These are phyloP conservation scores for Aspergillus steynii DNA, from an alignment of 495 filamentous ascomycete genomes.

Conservation along the genomic window DNA sequence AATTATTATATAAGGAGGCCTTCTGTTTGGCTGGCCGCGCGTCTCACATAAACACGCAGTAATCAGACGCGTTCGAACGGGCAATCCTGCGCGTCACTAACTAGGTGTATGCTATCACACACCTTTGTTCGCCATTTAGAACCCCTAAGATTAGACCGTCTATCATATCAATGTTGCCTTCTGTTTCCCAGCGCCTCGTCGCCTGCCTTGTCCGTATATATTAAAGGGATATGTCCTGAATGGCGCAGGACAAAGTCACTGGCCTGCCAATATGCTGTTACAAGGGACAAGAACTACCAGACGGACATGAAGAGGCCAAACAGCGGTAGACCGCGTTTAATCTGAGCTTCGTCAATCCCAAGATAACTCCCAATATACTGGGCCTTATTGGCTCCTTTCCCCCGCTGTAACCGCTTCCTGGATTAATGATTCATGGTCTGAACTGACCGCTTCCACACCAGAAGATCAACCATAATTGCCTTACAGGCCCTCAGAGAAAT, in stretches of 20 bases:
- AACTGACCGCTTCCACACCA: conserved; percentile 4
- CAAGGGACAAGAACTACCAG: too few relatives aligned
- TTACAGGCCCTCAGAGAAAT: not conserved
- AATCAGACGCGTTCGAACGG: conserved; percentile 5
- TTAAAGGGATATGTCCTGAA: conserved; percentile 6
- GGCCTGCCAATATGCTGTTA: too few relatives aligned
- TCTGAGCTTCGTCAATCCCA: not conserved
- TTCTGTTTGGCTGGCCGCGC: conserved; percentile 4
- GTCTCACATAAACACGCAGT: conserved; percentile 3
- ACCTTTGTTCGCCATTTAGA: conserved; percentile 2
- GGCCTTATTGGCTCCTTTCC: conserved; percentile 1
- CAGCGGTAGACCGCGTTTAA: conserved; percentile 1
- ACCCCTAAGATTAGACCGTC: conserved; percentile 3
- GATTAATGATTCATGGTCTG: conserved; percentile 3
- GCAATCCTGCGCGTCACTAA: conserved; percentile 9
- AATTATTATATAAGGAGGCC: conserved; percentile 1
- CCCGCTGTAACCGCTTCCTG: not conserved
- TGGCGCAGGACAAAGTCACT: conserved; percentile 2
- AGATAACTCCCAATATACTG: not conserved
- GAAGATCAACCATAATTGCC: conserved; percentile 1
- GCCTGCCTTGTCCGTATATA: conserved; percentile 2
- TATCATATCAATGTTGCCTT: conserved; percentile 7
- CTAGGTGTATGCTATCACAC: conserved; percentile 5
- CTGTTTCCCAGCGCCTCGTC: conserved; percentile 1
- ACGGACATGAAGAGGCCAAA: too few relatives aligned